Evolutionary conservation across 176 grass and related monocot genomes (phyloP).

Genomic region (Poa annua): DNA sequence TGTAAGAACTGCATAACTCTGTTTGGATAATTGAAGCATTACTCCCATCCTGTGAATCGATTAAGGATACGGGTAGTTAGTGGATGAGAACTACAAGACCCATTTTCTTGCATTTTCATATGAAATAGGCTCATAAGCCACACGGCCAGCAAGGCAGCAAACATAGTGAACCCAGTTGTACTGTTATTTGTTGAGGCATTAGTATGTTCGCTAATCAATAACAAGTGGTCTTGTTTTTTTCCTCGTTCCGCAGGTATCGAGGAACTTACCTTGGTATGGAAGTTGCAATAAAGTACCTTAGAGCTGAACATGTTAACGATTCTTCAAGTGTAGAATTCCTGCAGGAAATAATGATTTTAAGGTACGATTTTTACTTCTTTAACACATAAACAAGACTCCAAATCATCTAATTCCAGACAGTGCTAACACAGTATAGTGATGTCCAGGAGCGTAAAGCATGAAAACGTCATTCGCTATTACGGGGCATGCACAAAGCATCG

Average conservation of each 20-base stretch:
- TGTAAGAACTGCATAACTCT: constrained; percentile 59
- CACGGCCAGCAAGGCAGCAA: background rate
- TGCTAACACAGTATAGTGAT: constrained; percentile 33
- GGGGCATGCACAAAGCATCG: constrained; percentile 81
- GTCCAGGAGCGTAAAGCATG: constrained; percentile 84
- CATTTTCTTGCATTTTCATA: constrained; percentile 25
- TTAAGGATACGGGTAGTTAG: background rate
- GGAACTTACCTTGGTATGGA: constrained; percentile 79
- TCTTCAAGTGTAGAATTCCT: constrained; percentile 76
- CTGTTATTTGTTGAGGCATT: background rate
- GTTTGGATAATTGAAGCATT: background rate
- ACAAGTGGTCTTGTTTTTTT: background rate
- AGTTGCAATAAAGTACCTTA: constrained; percentile 88
- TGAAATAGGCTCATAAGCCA: constrained; percentile 16
- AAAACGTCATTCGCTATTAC: constrained; percentile 74
- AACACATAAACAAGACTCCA: background rate
- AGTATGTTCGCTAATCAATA: constrained; percentile 1
- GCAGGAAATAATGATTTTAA: constrained; percentile 96
- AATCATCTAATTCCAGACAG: constrained; percentile 35
- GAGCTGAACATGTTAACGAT: constrained; percentile 70
- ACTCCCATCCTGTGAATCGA: background rate
- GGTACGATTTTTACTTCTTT: constrained; percentile 51
- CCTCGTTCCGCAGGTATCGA: constrained; percentile 58
- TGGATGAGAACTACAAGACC: background rate
- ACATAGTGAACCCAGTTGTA: background rate